Percentiles rank a stretch among this genome's conserved stretches.
Conservation (phyloP, 1,284 basidiomycete genomes). For the Cystobasidium sp. region DNA sequence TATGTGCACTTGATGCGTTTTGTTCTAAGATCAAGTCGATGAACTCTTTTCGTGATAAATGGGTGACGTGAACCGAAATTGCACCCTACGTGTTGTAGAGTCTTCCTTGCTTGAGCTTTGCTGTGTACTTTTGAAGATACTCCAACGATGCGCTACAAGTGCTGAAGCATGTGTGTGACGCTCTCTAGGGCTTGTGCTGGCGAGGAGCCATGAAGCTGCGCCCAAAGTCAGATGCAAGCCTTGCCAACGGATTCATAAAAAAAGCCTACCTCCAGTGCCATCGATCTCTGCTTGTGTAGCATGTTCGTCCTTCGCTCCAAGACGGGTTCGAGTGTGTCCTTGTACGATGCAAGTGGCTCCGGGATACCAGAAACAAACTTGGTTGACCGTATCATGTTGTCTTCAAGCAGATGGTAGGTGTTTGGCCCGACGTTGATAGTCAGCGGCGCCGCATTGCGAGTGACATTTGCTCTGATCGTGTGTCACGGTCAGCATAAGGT, state of each 20-base stretch:
- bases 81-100: too few relatives aligned
- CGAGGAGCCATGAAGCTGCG: neutral
- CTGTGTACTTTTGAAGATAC: too few relatives aligned
- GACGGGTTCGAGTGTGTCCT: neutral
- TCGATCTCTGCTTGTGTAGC: neutral
- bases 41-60: too few relatives aligned
- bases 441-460: neutral
- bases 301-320: neutral
- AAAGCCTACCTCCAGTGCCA: neutral
- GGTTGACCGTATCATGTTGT: neutral
- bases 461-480: neutral
- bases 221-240: neutral
- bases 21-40: too few relatives aligned
- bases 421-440: neutral
- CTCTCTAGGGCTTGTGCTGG: too few relatives aligned
- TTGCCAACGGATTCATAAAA: neutral
- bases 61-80: too few relatives aligned
- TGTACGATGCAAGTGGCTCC: neutral
- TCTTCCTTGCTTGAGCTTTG: too few relatives aligned
- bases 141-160: too few relatives aligned
- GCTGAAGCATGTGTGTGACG: too few relatives aligned
- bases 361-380: neutral
- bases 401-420: neutral
- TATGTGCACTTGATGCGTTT: too few relatives aligned
- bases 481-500: neutral